Evolutionary conservation across 805 yeast genomes (phyloP), one percentile per base, ranked within the genome.

Genomic region (Metschnikowia continentalis): DNA sequence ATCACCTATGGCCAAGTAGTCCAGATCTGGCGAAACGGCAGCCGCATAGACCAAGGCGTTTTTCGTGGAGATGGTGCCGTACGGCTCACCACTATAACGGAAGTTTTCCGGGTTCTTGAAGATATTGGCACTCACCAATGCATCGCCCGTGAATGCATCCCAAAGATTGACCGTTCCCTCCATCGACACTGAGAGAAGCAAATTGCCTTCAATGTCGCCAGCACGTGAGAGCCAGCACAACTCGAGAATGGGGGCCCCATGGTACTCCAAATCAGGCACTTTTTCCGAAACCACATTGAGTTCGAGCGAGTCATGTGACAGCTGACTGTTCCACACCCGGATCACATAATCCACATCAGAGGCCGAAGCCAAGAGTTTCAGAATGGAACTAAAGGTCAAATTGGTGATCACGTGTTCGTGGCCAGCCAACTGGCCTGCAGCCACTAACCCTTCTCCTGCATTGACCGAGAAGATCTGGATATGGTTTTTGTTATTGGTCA

Each of bases 81-180:
- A 40, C 14, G 44, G 54, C 20, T 49, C 57, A 15, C 52, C 59
- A 3, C 54, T 49, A 32, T 57, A 51, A 30, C 53, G 61, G 51
- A 60, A 69, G 54, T 61, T 63, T 11, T 58, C 58, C 15, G 60
- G 52, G 47, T 61, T 61, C 44, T 61, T 57, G 57, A 68, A 68
- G 11, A 70, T 47, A 39, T 70, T 61, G 11, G 70, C 62, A 36
- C 71, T 60, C 51, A 67, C 65, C 23, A 79, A 36, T 6, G 68
- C 59, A 19, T 67, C 70, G 15, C 79, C 81, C n/a, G 62, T 62
- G 32, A 64, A 64, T 2, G 79, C 73, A 55, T 85, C 80, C 95
- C 96, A 88, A 0, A 88, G 56, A 52, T 85, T 76, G 1, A 85
- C 69, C 0, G 84, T 71, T 0, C 94, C 89, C 57, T 90, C 95